Evolutionary conservation across 1,139 yeast genomes (phyloP).

Genomic region (Blastobotrys persicus): DNA sequence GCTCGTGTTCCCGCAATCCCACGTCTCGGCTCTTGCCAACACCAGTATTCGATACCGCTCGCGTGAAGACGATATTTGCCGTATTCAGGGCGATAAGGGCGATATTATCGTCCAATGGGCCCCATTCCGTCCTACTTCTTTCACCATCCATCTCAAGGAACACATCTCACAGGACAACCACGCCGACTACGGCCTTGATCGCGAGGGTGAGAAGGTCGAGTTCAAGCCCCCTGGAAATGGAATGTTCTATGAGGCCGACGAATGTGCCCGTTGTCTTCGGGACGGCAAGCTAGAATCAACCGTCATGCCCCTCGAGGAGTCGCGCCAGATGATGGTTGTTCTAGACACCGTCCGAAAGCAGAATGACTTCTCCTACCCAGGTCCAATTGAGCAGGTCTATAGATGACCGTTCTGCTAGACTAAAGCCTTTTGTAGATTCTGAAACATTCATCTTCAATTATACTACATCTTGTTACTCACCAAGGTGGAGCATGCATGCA

Average conservation of each 20-base stretch:
- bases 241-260: slow-evolving; percentile 54
- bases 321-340: slow-evolving; percentile 44
- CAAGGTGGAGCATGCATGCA: no score
- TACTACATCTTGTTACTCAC: no score
- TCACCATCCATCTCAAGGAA: slow-evolving; percentile 22
- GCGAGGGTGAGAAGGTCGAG: slow-evolving; percentile 11
- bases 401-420: no score
- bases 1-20: slow-evolving; percentile 31
- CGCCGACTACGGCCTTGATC: neutral
- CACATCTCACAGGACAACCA: slow-evolving; percentile 16
- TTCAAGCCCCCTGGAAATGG: slow-evolving; percentile 40
- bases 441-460: no score
- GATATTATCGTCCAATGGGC: slow-evolving; percentile 32
- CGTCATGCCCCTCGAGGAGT: slow-evolving; percentile 46
- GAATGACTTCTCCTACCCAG: slow-evolving; percentile 45
- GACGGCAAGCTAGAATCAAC: slow-evolving; percentile 40
- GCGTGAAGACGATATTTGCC: slow-evolving; percentile 25
- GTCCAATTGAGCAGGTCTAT: slow-evolving; percentile 32
- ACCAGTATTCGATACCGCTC: slow-evolving; percentile 28
- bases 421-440: no score
- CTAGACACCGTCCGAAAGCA: slow-evolving; percentile 48
- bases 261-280: slow-evolving; percentile 45
- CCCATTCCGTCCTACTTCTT: slow-evolving; percentile 33
- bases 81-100: slow-evolving; percentile 38
- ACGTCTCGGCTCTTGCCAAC: slow-evolving; percentile 34